Evolutionary conservation across 495 filamentous ascomycete genomes (phyloP).

Genomic region (Penicillium malachiteum): DNA sequence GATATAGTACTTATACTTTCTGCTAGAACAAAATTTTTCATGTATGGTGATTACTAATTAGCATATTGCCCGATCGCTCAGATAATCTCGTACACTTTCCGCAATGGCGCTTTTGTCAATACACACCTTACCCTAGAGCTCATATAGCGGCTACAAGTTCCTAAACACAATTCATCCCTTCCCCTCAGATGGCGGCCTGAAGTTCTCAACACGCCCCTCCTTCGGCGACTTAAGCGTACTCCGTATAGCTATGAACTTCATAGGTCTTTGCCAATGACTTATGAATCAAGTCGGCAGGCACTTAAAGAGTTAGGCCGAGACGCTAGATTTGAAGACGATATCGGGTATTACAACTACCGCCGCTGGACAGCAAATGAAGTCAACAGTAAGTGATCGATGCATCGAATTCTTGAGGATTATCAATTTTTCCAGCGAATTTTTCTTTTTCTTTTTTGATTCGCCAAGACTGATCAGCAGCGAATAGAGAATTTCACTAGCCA

Average conservation of each 20-base stretch:
- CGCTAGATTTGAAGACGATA: conserved; percentile 31
- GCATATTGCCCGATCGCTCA: conserved; percentile 31
- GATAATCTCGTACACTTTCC: conserved; percentile 30
- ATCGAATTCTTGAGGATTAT: too few species aligned
- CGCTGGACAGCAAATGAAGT: conserved; percentile 33
- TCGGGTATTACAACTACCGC: conserved; percentile 34
- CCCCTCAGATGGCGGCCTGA: conserved; percentile 25
- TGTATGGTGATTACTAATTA: conserved; percentile 32
- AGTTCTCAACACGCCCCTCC: conserved; percentile 25
- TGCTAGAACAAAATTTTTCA: conserved; percentile 35
- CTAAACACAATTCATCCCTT: conserved; percentile 21
- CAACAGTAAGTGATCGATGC: conserved; percentile 29
- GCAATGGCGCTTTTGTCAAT: conserved; percentile 29
- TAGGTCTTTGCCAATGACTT: conserved; percentile 22
- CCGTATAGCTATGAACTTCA: conserved; percentile 26
- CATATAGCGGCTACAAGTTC: conserved; percentile 29
- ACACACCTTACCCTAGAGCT: conserved; percentile 25
- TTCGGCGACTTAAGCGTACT: conserved; percentile 22
- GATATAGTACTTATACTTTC: too few species aligned
- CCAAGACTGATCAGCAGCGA: background rate
- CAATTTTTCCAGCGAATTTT: background rate
- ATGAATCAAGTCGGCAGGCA: conserved; percentile 17
- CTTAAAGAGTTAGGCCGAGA: conserved; percentile 20
- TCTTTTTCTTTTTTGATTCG: background rate
- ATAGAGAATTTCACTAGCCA: conserved; percentile 31